Evolutionary conservation across 495 filamentous ascomycete genomes (phyloP).

Genomic region (Hyaloscypha variabilis): DNA sequence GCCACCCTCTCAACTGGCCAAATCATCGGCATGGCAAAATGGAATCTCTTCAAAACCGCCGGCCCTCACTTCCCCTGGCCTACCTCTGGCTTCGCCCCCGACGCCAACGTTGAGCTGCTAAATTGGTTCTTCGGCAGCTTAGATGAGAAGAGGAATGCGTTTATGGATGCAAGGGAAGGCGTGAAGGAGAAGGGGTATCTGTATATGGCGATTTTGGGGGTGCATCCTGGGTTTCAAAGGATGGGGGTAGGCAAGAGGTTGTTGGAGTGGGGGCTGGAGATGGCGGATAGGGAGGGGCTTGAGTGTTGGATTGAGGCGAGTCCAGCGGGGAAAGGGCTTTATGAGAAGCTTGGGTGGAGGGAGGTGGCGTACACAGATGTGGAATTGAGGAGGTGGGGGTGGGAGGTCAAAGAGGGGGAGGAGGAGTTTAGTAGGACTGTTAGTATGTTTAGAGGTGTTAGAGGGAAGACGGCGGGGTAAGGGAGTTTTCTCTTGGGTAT

Average conservation of each 20-base stretch:
- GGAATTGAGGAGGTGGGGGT: conserved; percentile 13
- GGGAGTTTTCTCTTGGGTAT: too few relatives aligned
- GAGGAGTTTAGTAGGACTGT: conserved; percentile 16
- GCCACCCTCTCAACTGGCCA: conserved; percentile 1
- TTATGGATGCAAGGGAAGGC: not conserved
- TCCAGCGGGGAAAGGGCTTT: conserved; percentile 9
- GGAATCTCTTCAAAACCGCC: conserved; percentile 5
- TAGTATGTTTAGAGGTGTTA: conserved; percentile 35
- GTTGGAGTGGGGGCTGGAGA: conserved; percentile 10
- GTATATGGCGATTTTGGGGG: conserved; percentile 13
- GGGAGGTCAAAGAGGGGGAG: conserved; percentile 8
- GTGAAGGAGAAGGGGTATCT: conserved; percentile 10
- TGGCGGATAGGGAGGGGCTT: conserved; percentile 12
- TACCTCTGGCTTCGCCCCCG: not conserved
- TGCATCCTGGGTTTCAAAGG: conserved; percentile 16
- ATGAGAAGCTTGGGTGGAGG: conserved; percentile 22
- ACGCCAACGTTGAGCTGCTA: not conserved
- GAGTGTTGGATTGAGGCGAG: conserved; percentile 16
- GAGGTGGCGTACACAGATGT: conserved; percentile 14
- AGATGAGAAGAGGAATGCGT: conserved; percentile 8
- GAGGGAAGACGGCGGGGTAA: not conserved
- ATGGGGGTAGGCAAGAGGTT: conserved; percentile 19
- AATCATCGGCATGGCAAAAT: conserved; percentile 10
- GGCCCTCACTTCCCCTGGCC: not conserved
- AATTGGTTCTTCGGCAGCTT: conserved; percentile 1